Conservation (phyloP, 306 rosid genomes). For the Cicer pinnatifidum region DNA sequence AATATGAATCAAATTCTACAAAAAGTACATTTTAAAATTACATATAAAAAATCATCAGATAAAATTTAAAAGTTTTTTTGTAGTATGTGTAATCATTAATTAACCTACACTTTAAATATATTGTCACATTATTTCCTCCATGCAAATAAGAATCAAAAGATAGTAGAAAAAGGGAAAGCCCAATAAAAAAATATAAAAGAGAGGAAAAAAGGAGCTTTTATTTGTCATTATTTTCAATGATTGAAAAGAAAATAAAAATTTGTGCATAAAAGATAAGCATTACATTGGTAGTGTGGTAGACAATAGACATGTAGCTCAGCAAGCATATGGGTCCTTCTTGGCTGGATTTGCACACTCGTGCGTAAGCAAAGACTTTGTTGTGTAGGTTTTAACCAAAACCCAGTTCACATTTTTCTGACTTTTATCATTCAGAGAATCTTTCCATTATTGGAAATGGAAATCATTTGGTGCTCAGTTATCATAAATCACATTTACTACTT, state of each 20-base stretch:
- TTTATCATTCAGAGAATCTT: conserved; percentile 50
- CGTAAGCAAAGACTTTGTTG: conserved; percentile 2
- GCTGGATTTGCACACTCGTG: conserved; percentile 37
- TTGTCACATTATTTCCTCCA: too few relatives aligned
- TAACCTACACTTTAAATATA: too few relatives aligned
- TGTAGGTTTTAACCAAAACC: neutral
- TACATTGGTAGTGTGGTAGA: conserved; percentile 27
- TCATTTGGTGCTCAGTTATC: conserved; percentile 8
- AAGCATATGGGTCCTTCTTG: conserved; percentile 32
- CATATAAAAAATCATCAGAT: too few relatives aligned
- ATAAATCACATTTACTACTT: neutral
- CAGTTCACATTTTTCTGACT: conserved; percentile 42
- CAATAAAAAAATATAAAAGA: too few relatives aligned
- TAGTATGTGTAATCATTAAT: too few relatives aligned
- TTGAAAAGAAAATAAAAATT: conserved; percentile 10
- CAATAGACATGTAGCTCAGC: neutral
- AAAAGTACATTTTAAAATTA: too few relatives aligned
- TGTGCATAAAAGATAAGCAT: conserved; percentile 32
- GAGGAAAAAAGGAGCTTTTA: too few relatives aligned
- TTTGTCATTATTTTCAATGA: conserved; percentile 3
- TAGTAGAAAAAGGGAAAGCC: too few relatives aligned
- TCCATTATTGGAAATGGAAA: conserved; percentile 61
- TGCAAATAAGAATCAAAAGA: too few relatives aligned
- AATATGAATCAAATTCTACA: too few relatives aligned
- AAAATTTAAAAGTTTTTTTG: too few relatives aligned